Evolutionary conservation across 2,329 filamentous ascomycete genomes (phyloP), one percentile per base, ranked within the genome.

Genomic region (Fusarium camptoceras): DNA sequence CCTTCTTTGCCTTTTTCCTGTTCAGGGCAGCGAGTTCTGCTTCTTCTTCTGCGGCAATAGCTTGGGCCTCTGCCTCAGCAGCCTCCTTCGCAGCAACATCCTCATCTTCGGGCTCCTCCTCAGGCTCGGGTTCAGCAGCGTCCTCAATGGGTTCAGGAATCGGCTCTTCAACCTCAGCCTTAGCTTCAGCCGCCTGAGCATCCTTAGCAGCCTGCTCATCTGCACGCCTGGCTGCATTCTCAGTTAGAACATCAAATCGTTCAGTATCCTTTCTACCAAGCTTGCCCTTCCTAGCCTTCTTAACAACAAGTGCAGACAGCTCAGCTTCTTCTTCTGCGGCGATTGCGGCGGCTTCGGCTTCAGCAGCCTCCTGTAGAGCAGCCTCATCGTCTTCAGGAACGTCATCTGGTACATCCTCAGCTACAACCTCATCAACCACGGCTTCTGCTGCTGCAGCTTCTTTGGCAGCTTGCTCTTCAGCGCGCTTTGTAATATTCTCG

Each of bases 1-100:
- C 73, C 46, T 64, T 73, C 42, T 55, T 75, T 5, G 59, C 67
- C 43, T 72, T 86, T 73, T 84, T 86, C 34, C 81, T 79, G 41
- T 80, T 82, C 8, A 83, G 72, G 2, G 74, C 73, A n/a, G 74
- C 78, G 18, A 81, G 73, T 43, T 82, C 79, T 24, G 73, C 71
- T 53, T 79, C 74, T 59, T 65, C 73, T n/a, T 64, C 61, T 28
- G 44, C 61, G 16, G 59, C 62, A 14, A 71, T 71, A 54, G 76
- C 74, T 14, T 73, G 73, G 30, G 76, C 78, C 46, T 80, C 77
- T 8, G 73, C 73, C 25, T 77, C 77, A 2, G 76, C 60, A 16
- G 66, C 69, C 30, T 67, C 65, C 39, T 54, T 41, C 11, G 61
- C 69, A 30, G 68, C 77, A 22, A 71, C 67, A 14, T 75, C 73